Base-by-base conservation (phyloP, 2,329 filamentous ascomycete species). In the Pseudogymnoascus sp. region DNA sequence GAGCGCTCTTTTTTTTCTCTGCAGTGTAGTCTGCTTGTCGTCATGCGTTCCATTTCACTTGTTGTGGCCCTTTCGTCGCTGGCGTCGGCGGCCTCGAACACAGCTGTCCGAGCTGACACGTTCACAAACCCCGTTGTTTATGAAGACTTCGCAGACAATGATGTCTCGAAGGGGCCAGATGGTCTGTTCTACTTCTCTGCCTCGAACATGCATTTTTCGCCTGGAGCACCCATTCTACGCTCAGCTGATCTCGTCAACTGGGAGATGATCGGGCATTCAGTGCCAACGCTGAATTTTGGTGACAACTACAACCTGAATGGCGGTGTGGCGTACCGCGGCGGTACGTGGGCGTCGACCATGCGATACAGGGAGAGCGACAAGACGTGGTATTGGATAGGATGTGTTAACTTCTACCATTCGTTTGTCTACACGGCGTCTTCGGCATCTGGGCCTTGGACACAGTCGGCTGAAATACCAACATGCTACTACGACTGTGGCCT, bases 401-500 rank as follows among this genome's bases (percentile, higher is more conserved):
- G 82, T 66, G 73, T 82, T 59, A 76, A 81, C 38, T 78, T 75
- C 59, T 73, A 75, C 40, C 75, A 77, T 10, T 82, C 82, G 0
- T 82, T 82, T 68, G 72, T 85, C 28, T 85, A 79, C 67, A 83
- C 81, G 0, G 75, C 81, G 0, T 53, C 70, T 1, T 70, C 71
- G 4, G 73, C 74, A 5, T 72, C 72, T 3, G 78, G 77, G 0
- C 77, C 77, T 0, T 82, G 79, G 78, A 60, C 33, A 5, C 59
- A 60, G 16, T 44, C 33, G 14, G 35, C 59, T 42, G 59, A 38
- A 38, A 38, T 60, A 12, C 59, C 33, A 5, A 44, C 33, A 0
- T 85, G 82, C 70, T 83, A 82, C 66, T 85, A 85, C 67, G 83
- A 85, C 69, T 77, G 74, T n/a, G 82, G 83, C 0, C 70, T 85